Evolutionary conservation across 345 rosid species (phyloP).

Genomic region (Murraya koenigii): DNA sequence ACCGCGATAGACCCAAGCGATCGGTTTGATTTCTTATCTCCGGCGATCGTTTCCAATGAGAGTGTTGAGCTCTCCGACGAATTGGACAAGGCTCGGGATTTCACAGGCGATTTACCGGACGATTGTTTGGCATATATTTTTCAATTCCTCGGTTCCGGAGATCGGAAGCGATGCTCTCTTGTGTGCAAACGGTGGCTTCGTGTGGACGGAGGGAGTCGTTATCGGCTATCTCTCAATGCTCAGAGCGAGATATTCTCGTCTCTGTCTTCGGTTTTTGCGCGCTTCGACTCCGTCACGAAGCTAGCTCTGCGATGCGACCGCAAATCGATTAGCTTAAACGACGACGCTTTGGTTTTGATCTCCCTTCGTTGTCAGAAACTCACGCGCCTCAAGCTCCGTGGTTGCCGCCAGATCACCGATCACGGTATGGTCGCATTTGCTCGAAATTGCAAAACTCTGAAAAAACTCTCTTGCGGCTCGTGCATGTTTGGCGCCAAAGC

Average conservation of each 20-base stretch:
- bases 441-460: constrained; percentile 45
- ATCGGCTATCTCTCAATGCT: constrained; percentile 70
- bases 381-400: constrained; percentile 84
- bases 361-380: constrained; percentile 61
- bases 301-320: constrained; percentile 79
- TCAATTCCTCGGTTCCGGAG: constrained; percentile 62
- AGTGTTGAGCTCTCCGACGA: constrained; percentile 17
- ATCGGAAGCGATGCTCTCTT: constrained; percentile 69
- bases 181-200: constrained; percentile 76
- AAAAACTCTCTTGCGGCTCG: constrained; percentile 75
- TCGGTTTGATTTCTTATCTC: constrained; percentile 4
- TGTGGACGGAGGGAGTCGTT: constrained; percentile 77
- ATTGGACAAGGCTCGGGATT: constrained; percentile 32
- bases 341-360: constrained; percentile 57
- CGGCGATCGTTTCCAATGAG: constrained; percentile 19
- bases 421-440: constrained; percentile 66
- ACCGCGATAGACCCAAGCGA: constrained; percentile 22
- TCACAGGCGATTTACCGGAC: constrained; percentile 60
- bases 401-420: constrained; percentile 84
- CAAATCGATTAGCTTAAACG: constrained; percentile 54
- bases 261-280: constrained; percentile 46
- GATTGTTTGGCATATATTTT: constrained; percentile 79
- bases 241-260: constrained; percentile 41
- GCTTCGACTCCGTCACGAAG: constrained; percentile 72
- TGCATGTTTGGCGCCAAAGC: constrained; percentile 80